Evolutionary conservation across 2,329 filamentous ascomycete genomes (phyloP).

Genomic region (Akanthomyces muscarius): DNA sequence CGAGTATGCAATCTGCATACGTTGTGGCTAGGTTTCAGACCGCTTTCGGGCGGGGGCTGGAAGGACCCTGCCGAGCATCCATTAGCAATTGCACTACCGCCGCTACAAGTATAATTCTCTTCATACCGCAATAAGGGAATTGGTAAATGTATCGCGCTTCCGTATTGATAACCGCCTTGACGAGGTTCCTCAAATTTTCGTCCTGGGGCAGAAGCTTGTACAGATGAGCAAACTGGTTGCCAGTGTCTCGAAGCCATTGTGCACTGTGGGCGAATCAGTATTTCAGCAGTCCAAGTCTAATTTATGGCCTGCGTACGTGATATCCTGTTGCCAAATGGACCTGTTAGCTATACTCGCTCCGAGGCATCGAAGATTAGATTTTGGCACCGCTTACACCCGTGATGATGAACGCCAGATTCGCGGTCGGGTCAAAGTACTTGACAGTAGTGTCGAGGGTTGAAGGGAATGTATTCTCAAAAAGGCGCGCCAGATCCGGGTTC

Average conservation of each 20-base stretch:
- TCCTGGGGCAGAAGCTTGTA: conserved; percentile 52
- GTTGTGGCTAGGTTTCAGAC: conserved; percentile 31
- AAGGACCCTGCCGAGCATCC: conserved; percentile 60
- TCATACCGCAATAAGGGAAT: conserved; percentile 64
- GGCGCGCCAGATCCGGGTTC: conserved; percentile 64
- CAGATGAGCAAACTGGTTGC: conserved; percentile 69
- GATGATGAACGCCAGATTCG: conserved; percentile 70
- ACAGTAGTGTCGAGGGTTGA: conserved; percentile 82
- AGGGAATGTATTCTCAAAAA: conserved; percentile 81
- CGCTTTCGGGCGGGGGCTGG: conserved; percentile 75
- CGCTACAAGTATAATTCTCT: background rate
- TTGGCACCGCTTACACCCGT: conserved; percentile 83
- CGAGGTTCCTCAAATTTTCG: conserved; percentile 62
- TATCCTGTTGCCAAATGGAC: conserved; percentile 20
- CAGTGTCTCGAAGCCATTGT: conserved; percentile 77
- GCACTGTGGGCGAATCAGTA: conserved; percentile 20
- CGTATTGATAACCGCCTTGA: conserved; percentile 67
- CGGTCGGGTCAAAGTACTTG: conserved; percentile 65
- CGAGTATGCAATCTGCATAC: conserved; percentile 9
- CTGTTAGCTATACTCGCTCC: background rate
- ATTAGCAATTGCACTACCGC: background rate
- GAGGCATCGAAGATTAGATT: too few relatives aligned
- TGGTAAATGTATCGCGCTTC: conserved; percentile 64
- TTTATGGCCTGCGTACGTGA: conserved; percentile 21
- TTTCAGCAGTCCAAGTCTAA: background rate